Evolutionary conservation across 2,329 filamentous ascomycete genomes (phyloP).

Genomic region (Beauveria scarabaeidicola): DNA sequence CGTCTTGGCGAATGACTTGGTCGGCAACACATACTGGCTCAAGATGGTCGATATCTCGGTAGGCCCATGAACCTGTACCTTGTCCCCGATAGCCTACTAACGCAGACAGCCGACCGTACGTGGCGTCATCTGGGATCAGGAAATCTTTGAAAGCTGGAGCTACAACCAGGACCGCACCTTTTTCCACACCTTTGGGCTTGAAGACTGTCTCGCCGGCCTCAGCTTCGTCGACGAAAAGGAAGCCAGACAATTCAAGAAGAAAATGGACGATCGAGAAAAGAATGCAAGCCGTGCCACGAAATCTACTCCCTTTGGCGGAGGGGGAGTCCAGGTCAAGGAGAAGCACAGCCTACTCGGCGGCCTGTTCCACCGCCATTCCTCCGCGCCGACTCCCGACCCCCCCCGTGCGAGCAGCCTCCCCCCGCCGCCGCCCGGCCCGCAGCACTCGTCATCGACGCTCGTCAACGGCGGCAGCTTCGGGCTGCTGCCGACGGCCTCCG

Average conservation of each 20-base stretch:
- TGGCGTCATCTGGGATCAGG: slow-evolving; percentile 94
- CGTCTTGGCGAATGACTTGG: slow-evolving; percentile 86
- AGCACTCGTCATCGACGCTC: slow-evolving; percentile 36
- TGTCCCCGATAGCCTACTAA: background rate
- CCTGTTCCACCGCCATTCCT: slow-evolving; percentile 54
- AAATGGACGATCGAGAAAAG: slow-evolving; percentile 93
- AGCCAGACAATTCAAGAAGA: slow-evolving; percentile 93
- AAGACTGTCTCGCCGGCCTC: slow-evolving; percentile 80
- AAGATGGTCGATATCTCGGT: slow-evolving; percentile 97
- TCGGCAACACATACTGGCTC: slow-evolving; percentile 93
- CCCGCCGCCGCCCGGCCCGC: slow-evolving; percentile 26
- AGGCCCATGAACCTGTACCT: slow-evolving; percentile 14
- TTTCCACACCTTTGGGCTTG: slow-evolving; percentile 95
- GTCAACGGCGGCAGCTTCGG: slow-evolving; percentile 35
- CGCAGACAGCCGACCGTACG: slow-evolving; percentile 56
- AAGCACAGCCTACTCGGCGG: slow-evolving; percentile 48
- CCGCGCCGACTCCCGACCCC: slow-evolving; percentile 45
- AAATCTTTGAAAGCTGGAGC: slow-evolving; percentile 88
- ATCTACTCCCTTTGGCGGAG: slow-evolving; percentile 63
- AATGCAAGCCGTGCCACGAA: slow-evolving; percentile 83
- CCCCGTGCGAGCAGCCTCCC: slow-evolving; percentile 36
- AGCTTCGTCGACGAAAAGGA: slow-evolving; percentile 97
- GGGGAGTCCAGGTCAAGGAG: slow-evolving; percentile 32
- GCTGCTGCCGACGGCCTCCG: slow-evolving; percentile 28
- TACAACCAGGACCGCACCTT: slow-evolving; percentile 98